phyloP scores from a whole-genome alignment of 208 protist genomes.

The Leishmania lainsoni region DNA sequence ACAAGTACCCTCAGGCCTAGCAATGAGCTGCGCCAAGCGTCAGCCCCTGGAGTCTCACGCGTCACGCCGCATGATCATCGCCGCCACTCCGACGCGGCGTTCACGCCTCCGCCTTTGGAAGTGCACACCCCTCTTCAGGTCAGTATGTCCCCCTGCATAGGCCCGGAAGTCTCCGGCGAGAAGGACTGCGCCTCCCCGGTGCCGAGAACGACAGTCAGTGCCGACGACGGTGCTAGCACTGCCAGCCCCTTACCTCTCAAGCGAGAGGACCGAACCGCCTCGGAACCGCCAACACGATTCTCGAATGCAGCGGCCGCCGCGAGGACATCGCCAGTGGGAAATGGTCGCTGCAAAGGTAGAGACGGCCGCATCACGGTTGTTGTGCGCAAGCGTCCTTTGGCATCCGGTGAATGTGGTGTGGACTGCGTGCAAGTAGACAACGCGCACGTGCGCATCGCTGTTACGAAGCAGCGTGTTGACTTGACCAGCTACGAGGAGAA shows the following conservation, averaged over 20 bases:
- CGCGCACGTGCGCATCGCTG: constrained; percentile 51
- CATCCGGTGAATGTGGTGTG: constrained; percentile 36
- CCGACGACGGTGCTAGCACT: neutral
- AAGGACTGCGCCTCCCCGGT: neutral
- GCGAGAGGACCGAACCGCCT: neutral
- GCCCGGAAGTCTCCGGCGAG: neutral
- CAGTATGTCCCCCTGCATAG: neutral
- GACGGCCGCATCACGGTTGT: constrained; percentile 80
- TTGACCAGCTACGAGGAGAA: constrained; percentile 94
- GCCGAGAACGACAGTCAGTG: neutral
- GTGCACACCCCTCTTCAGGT: neutral
- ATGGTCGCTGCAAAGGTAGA: constrained; percentile 27
- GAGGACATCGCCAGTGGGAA: neutral
- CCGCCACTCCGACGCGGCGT: neutral
- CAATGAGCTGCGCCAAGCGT: constrained; percentile 14
- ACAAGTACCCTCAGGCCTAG: neutral
- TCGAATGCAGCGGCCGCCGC: neutral
- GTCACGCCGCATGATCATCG: neutral
- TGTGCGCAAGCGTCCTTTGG: constrained; percentile 88
- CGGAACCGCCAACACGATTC: neutral
- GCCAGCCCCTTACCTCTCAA: neutral
- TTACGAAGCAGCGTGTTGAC: constrained; percentile 92
- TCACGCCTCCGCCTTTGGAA: neutral
- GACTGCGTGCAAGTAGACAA: constrained; percentile 60
- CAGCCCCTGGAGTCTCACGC: constrained; percentile 16